phyloP scores from a whole-genome alignment of 2,329 filamentous ascomycete genomes.

The Diplodia mutila region DNA sequence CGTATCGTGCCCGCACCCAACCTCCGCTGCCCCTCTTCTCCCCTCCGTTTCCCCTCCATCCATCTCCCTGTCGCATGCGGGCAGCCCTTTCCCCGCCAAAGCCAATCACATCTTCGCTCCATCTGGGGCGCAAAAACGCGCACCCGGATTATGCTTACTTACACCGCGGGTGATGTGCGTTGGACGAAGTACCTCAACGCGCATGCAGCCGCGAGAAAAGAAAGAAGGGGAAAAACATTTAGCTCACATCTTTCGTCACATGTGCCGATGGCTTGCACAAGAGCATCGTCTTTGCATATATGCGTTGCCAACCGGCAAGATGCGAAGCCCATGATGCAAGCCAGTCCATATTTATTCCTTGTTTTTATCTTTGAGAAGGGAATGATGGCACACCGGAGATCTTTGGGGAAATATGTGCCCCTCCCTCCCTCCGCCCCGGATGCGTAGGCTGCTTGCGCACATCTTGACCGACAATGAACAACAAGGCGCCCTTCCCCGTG shows the following conservation, averaged over 20 bases:
- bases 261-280: background rate
- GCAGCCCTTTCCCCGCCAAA: background rate
- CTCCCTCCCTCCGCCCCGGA: background rate
- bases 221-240: background rate
- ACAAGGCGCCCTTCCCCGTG: background rate
- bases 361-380: background rate
- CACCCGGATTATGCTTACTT: constrained; percentile 16
- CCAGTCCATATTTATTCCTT: background rate
- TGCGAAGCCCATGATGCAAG: background rate
- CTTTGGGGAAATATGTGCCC: background rate
- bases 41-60: background rate
- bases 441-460: background rate
- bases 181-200: background rate
- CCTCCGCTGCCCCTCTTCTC: background rate
- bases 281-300: background rate
- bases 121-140: background rate
- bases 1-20: background rate
- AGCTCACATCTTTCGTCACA: background rate
- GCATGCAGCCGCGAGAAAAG: background rate
- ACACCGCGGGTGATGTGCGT: background rate
- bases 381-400: background rate
- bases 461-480: background rate
- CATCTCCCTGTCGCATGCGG: background rate
- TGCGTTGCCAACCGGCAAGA: background rate
- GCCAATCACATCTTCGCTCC: background rate